phyloP scores from a whole-genome alignment of 139 green algal species.

The Yamagishiella unicocca region DNA sequence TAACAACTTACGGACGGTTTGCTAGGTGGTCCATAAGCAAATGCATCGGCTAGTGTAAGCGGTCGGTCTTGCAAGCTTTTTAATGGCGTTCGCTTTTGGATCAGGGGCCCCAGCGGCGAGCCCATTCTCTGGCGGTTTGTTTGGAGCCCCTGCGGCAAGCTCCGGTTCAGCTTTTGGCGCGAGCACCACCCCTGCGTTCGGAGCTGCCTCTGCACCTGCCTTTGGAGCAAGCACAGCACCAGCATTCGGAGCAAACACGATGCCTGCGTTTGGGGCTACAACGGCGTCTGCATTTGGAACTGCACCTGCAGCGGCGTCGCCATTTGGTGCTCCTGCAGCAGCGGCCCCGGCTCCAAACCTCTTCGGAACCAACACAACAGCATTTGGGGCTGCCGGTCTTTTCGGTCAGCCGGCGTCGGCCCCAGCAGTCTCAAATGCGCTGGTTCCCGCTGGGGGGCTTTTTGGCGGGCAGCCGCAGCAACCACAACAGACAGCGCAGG shows the following conservation, averaged over 20 bases:
- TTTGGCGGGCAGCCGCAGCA: slow-evolving; percentile 32
- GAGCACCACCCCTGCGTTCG: slow-evolving; percentile 1
- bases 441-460: slow-evolving; percentile 17
- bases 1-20: background rate
- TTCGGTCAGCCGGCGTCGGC: slow-evolving; percentile 25
- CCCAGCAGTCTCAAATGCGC: slow-evolving; percentile 12
- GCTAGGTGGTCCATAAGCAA: background rate
- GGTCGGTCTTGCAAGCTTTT: background rate
- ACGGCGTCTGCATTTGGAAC: slow-evolving; percentile 22
- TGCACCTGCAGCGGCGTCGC: background rate
- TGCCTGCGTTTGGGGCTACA: slow-evolving; percentile 29
- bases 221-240: background rate
- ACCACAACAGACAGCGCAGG: slow-evolving; percentile 21
- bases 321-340: slow-evolving; percentile 43
- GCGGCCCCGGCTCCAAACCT: background rate
- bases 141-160: slow-evolving; percentile 28
- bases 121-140: background rate
- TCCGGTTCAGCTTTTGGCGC: slow-evolving; percentile 36
- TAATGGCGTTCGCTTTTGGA: slow-evolving; percentile 36
- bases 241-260: slow-evolving; percentile 18
- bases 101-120: background rate
- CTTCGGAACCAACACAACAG: background rate
- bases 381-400: background rate
- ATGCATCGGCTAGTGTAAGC: background rate
- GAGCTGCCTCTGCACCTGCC: background rate